Evolutionary conservation across 2,329 filamentous ascomycete species (phyloP).

Genomic region (Aspergillus versicolor): DNA sequence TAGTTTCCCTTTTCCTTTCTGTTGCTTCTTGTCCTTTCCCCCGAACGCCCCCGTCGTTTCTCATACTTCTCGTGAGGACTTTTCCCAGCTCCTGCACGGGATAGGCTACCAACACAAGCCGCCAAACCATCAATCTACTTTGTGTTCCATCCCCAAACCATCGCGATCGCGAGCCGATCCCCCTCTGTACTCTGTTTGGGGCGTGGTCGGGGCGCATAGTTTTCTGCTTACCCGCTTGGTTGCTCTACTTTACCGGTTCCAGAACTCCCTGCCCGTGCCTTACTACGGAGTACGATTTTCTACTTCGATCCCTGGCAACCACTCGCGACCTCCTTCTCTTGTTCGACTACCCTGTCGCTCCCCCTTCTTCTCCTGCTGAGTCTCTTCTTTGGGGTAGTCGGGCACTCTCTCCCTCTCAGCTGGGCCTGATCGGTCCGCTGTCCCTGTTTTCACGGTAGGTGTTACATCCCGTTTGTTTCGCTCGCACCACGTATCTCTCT

Average conservation of each 20-base stretch:
- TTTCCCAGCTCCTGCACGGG: slow-evolving; percentile 1
- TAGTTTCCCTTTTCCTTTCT: background rate
- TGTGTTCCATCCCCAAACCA: background rate
- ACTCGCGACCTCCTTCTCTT: slow-evolving; percentile 21
- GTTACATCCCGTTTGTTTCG: slow-evolving; percentile 22
- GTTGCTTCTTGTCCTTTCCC: slow-evolving; percentile 3
- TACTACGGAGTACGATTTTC: slow-evolving; percentile 15
- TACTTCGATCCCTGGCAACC: slow-evolving; percentile 33
- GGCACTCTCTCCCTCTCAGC: background rate
- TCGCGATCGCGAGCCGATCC: background rate
- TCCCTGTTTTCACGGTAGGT: slow-evolving; percentile 19
- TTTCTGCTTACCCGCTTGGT: slow-evolving; percentile 21
- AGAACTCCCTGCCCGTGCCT: slow-evolving; percentile 13
- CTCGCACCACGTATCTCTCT: slow-evolving; percentile 12
- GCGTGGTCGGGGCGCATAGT: slow-evolving; percentile 13
- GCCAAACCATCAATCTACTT: slow-evolving; percentile 10
- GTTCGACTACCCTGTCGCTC: slow-evolving; percentile 9
- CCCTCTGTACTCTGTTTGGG: slow-evolving; percentile 1
- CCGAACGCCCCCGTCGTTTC: slow-evolving; percentile 14
- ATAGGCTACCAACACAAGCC: background rate
- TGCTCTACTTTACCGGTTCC: slow-evolving; percentile 20
- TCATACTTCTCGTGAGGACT: slow-evolving; percentile 11
- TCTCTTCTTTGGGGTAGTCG: background rate
- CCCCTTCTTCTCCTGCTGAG: background rate
- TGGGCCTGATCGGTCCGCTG: slow-evolving; percentile 7